Evolutionary conservation across 352 stramenopile genomes (phyloP), one percentile per base, ranked within the genome.

Genomic region (Saprolegnia diclina): DNA sequence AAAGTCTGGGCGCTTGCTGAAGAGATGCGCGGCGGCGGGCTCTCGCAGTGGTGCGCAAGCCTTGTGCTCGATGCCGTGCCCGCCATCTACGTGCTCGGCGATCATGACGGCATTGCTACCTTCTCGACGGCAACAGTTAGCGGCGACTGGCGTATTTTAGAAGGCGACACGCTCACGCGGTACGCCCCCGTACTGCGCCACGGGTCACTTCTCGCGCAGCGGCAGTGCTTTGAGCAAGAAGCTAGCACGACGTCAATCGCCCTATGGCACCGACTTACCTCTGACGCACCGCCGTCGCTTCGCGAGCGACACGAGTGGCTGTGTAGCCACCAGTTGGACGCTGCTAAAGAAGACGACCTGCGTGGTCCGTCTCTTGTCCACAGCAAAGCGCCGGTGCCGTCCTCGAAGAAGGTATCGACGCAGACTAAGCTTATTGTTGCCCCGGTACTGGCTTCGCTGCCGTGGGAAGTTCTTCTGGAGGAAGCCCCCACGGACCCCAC

Each of bases 1-100:
- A 16, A 69, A 22, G 32, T 69, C 22, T 69, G 63, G 63, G 14
- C 4, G 5, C 63, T 53, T 6, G 52, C 61, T 29, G 42, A 59
- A 9, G 48, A 22, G 24, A 40, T 52, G 16, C 63, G 63, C 35
- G 63, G 63, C 32, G 29, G 16, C 44, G 52, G 38, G 6, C 48
- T 69, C 16, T 38, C 63, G 9, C 26, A 38, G 53, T 69, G 63
- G 63, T 57, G 52, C 16, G 52, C 22, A 14, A 57, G 32, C 32
- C 32, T 57, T 14, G 7, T 57, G 7, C 9, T 57, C 52, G 52
- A 57, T 45, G 38, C 38, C 38, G 38, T 16, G 38, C 38, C 38
- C 14, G 14, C 38, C 38, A 14, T 45, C 7, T 45, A 45, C 38
- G 7, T 45, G 7, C 7, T 45, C 38, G 38, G 38, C 38, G 7